These are phyloP conservation scores for Ogataea methylovora DNA, from an alignment of 805 yeast genomes.

Conservation along the genomic window DNA sequence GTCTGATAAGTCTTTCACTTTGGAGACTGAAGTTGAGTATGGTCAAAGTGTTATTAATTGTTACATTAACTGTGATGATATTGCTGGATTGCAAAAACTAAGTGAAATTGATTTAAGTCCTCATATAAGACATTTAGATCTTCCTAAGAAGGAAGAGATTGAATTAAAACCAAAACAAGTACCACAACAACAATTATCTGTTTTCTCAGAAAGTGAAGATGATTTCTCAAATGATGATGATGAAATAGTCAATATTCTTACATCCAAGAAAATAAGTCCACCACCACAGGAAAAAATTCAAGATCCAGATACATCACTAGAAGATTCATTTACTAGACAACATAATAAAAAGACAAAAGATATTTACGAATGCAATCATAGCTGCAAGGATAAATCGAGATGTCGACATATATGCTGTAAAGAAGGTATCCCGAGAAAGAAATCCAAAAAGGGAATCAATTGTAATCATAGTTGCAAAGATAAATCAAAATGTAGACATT, in stretches of 20 bases:
- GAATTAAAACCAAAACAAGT: neutral
- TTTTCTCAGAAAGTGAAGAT: neutral
- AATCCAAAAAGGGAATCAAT: constrained; percentile 27
- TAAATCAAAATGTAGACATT: constrained; percentile 30
- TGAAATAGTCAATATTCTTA: neutral
- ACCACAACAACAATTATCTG: neutral
- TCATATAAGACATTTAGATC: no score
- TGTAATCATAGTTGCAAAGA: constrained; percentile 39
- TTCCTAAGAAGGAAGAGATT: no score
- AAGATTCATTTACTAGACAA: constrained; percentile 2
- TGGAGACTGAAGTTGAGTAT: constrained; percentile 16
- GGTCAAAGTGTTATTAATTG: constrained; percentile 19
- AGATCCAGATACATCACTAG: constrained; percentile 1
- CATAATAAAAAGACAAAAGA: constrained; percentile 20
- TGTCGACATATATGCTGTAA: constrained; percentile 44
- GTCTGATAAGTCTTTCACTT: constrained; percentile 17
- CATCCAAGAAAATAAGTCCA: neutral
- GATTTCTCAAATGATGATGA: neutral
- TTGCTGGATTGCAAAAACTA: constrained; percentile 22
- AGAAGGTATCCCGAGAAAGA: constrained; percentile 24
- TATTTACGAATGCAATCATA: constrained; percentile 32
- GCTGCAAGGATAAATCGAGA: constrained; percentile 28
- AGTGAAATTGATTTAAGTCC: neutral
- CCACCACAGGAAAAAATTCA: neutral
- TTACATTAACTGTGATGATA: constrained; percentile 29